These are phyloP conservation scores for Lepiota brunneoincarnata DNA, from an alignment of 768 basidiomycete species.

Conservation along the genomic window DNA sequence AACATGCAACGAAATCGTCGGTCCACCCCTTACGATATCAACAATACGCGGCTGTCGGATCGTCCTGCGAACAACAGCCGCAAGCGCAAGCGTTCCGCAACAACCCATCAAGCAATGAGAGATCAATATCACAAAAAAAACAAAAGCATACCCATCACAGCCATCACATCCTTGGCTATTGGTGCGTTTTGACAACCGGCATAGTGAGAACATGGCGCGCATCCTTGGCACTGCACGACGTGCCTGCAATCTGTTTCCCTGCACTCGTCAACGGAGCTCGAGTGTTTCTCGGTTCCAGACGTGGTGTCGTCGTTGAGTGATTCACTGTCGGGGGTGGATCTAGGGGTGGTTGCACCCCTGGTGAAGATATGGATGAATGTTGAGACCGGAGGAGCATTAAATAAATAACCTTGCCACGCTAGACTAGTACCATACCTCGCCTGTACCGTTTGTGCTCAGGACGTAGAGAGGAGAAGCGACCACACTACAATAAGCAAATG, in stretches of 20 bases:
- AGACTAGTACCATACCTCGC: no score
- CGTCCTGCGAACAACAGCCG: constrained; percentile 34
- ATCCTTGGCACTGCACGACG: constrained; percentile 11
- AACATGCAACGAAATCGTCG: constrained; percentile 42
- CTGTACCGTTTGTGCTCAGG: no score
- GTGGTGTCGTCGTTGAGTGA: constrained; percentile 22
- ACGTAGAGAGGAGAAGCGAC: no score
- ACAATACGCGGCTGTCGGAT: constrained; percentile 33
- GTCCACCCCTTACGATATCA: constrained; percentile 41
- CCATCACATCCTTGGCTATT: constrained; percentile 36
- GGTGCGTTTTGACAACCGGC: constrained; percentile 16
- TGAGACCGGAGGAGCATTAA: constrained; percentile 30
- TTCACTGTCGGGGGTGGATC: not conserved
- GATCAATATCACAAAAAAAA: no score
- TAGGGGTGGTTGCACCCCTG: constrained; percentile 22
- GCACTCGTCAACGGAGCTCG: constrained; percentile 20
- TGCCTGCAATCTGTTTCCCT: constrained; percentile 17
- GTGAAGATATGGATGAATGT: constrained; percentile 40
- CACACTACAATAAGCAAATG: no score
- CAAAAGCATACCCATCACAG: constrained; percentile 40
- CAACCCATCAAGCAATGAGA: not conserved
- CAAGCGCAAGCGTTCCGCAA: constrained; percentile 44
- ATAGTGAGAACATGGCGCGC: not conserved
- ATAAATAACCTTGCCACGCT: no score
- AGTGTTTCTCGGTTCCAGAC: constrained; percentile 14